phyloP scores from a whole-genome alignment of 495 filamentous ascomycete species.

The Podospora didyma region DNA sequence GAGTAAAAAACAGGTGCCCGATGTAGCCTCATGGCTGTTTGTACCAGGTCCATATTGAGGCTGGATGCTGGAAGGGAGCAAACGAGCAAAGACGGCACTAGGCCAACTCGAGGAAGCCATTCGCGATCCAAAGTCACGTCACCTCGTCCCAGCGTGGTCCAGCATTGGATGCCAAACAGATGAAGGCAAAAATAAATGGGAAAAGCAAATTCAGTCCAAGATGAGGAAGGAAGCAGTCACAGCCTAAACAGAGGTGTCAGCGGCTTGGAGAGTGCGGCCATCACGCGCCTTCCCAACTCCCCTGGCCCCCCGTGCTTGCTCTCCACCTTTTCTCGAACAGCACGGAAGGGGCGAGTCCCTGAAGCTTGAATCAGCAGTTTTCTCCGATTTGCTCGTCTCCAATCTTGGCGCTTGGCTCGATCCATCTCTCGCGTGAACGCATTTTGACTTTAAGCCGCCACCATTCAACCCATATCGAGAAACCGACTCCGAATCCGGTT shows the following conservation, averaged over 20 bases:
- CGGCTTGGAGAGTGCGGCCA: background rate
- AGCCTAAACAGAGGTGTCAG: no score
- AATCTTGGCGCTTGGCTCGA: background rate
- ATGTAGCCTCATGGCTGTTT: background rate
- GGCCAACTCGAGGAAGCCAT: no score
- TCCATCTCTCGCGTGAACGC: background rate
- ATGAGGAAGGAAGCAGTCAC: no score
- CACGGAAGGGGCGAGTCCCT: background rate
- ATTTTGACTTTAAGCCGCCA: background rate
- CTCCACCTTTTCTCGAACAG: background rate
- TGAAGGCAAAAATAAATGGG: no score
- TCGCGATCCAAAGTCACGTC: no score
- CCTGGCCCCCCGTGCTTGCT: background rate
- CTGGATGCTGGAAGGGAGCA: no score
- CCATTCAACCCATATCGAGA: background rate
- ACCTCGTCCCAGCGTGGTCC: background rate
- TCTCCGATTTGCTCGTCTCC: constrained; percentile 18
- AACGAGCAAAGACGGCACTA: no score
- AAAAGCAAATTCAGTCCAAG: no score
- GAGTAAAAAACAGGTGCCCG: background rate
- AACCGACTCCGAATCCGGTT: no score
- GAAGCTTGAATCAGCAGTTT: constrained; percentile 8
- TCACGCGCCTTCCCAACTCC: background rate
- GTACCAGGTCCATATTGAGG: no score
- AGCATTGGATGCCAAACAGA: no score